Percentiles rank a stretch among this genome's conserved stretches.
phyloP scores from a whole-genome alignment of 768 basidiomycete species.

The Xanthoconium stramineum region DNA sequence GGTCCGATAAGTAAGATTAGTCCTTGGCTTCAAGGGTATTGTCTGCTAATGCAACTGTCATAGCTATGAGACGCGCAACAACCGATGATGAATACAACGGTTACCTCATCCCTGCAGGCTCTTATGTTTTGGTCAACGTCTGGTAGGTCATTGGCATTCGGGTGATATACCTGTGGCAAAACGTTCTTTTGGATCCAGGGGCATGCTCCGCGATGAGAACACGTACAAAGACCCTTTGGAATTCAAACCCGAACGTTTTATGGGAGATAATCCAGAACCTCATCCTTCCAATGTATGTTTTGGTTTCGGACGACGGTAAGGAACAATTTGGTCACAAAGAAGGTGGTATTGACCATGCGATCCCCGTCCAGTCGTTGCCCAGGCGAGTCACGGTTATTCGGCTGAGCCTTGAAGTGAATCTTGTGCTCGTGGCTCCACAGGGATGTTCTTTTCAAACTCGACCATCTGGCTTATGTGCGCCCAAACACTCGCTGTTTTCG shows the following conservation, averaged over 20 bases:
- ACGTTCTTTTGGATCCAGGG: conserved; percentile 3
- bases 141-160: neutral
- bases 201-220: conserved; percentile 15
- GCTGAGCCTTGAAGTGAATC: neutral
- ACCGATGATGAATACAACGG: conserved; percentile 18
- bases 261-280: conserved; percentile 15
- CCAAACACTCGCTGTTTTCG: conserved; percentile 41
- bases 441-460: conserved; percentile 25
- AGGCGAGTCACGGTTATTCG: neutral
- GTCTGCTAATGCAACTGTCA: neutral
- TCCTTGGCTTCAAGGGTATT: neutral
- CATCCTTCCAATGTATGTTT: conserved; percentile 13
- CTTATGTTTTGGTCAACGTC: conserved; percentile 18
- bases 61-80: conserved; percentile 8
- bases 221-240: conserved; percentile 16
- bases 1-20: conserved; percentile 7
- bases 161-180: too few relatives aligned
- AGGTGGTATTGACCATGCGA: neutral
- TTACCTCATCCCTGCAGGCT: conserved; percentile 18
- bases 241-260: conserved; percentile 24
- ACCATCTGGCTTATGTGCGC: conserved; percentile 26
- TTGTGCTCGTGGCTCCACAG: conserved; percentile 4
- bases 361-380: conserved; percentile 8
- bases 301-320: conserved; percentile 21
- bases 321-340: fast-evolving